phyloP scores from a whole-genome alignment of 306 rosid species.

The Citrullus mucosospermus region DNA sequence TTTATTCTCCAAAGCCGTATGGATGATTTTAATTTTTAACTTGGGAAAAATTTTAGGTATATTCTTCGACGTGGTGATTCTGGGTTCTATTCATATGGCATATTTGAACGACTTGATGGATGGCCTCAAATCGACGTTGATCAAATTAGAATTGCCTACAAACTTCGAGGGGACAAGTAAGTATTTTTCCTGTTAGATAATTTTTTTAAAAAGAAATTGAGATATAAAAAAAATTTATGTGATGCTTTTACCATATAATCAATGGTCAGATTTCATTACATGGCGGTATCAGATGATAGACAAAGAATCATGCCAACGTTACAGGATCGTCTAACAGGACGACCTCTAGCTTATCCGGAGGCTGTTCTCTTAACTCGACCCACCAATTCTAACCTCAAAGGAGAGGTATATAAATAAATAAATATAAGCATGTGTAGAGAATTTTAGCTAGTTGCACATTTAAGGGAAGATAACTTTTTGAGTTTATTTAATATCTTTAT shows the following conservation, averaged over 20 bases:
- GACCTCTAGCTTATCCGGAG: conserved; percentile 38
- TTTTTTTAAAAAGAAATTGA: no score
- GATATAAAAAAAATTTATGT: no score
- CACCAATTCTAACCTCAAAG: conserved; percentile 16
- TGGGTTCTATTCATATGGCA: conserved; percentile 50
- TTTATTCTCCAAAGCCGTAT: not conserved
- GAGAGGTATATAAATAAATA: conserved; percentile 21
- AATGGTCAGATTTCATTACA: conserved; percentile 39
- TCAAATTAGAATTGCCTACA: conserved; percentile 47
- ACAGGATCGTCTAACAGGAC: conserved; percentile 19
- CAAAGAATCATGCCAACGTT: conserved; percentile 55
- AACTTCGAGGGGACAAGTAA: conserved; percentile 32
- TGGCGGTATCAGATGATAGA: conserved; percentile 53
- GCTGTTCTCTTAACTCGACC: conserved; percentile 56
- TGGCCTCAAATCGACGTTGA: conserved; percentile 30
- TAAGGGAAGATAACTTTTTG: no score
- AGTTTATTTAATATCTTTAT: no score
- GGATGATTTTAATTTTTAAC: not conserved
- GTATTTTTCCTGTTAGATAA: not conserved
- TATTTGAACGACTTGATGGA: conserved; percentile 40
- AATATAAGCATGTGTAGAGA: no score
- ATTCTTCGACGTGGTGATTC: conserved; percentile 39
- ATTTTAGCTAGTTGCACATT: no score
- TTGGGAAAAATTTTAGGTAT: conserved; percentile 23
- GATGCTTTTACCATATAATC: not conserved